These are phyloP conservation scores for Takashimella koratensis DNA, from an alignment of 1,284 basidiomycete species.

Conservation along the genomic window DNA sequence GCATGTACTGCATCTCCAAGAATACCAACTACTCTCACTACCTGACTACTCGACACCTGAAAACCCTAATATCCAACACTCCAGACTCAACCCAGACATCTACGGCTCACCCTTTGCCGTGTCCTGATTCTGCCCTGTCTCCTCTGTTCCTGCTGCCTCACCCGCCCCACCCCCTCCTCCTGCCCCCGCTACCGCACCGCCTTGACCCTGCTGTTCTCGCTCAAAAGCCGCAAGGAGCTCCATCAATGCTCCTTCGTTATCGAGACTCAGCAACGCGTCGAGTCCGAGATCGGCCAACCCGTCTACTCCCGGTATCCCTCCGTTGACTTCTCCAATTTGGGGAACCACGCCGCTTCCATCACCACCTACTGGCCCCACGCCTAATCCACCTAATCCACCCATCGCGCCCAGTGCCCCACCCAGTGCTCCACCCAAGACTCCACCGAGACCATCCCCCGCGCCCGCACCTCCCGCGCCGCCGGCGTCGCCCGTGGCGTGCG, in stretches of 20 bases:
- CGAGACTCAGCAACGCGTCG: not conserved
- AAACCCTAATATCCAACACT: no score
- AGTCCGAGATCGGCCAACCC: slow-evolving; percentile 5
- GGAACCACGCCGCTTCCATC: not conserved
- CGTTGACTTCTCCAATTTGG: not conserved
- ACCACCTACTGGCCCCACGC: not conserved
- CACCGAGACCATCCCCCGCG: not conserved
- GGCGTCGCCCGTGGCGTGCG: not conserved
- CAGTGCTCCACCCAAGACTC: not conserved
- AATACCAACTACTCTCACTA: no score
- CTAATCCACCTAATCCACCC: not conserved
- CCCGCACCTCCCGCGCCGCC: not conserved
- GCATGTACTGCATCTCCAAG: no score
- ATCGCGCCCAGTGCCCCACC: not conserved
- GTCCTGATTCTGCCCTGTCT: no score
- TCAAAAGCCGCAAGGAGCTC: slow-evolving; percentile 10
- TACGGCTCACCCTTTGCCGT: no score
- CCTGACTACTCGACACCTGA: no score
- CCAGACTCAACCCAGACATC: no score
- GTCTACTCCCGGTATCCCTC: slow-evolving; percentile 6
- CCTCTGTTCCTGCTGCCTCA: no score
- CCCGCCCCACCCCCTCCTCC: no score
- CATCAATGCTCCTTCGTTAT: not conserved
- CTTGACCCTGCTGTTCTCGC: not conserved
- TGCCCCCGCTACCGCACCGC: no score